Percentiles rank a stretch among this genome's conserved stretches.
phyloP scores from a whole-genome alignment of 306 rosid genomes.

The Cicer chorassanicum region DNA sequence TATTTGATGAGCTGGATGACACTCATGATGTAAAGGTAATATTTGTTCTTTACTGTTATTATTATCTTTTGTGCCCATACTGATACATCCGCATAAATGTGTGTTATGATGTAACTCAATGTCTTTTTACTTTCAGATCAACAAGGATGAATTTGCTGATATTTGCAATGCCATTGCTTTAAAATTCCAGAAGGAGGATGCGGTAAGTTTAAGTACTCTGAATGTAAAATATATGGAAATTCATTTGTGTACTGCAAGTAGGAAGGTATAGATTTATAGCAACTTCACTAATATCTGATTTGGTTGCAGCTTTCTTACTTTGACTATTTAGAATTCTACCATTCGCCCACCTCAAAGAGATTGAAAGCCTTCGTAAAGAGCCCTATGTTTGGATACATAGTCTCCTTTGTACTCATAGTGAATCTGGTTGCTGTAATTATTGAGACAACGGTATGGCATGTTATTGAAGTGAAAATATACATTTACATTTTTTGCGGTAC shows the following conservation, averaged over 20 bases:
- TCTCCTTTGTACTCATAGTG: conserved; percentile 78
- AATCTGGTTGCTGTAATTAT: conserved; percentile 79
- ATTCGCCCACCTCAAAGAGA: conserved; percentile 59
- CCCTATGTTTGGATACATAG: conserved; percentile 79
- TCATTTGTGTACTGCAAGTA: conserved; percentile 29
- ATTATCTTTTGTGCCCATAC: conserved; percentile 19
- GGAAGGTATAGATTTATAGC: conserved; percentile 37
- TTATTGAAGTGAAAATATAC: conserved; percentile 23
- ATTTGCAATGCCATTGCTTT: conserved; percentile 93
- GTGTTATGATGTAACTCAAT: conserved; percentile 37
- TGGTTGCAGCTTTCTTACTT: conserved; percentile 81
- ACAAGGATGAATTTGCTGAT: conserved; percentile 83
- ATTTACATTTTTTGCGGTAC: conserved; percentile 15
- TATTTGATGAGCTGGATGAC: conserved; percentile 93
- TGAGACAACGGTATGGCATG: conserved; percentile 89
- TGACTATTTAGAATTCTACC: conserved; percentile 67
- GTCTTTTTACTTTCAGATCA: conserved; percentile 62
- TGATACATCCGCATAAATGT: neutral
- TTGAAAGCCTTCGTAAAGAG: conserved; percentile 75
- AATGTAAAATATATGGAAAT: conserved; percentile 35
- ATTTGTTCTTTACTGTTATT: conserved; percentile 18
- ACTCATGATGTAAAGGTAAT: conserved; percentile 81
- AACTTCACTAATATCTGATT: conserved; percentile 42
- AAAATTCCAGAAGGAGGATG: conserved; percentile 82
- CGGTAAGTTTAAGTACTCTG: conserved; percentile 58